Evolutionary conservation across 2,329 filamentous ascomycete species (phyloP), one percentile per base, ranked within the genome.

Genomic region (Metarhizium album): DNA sequence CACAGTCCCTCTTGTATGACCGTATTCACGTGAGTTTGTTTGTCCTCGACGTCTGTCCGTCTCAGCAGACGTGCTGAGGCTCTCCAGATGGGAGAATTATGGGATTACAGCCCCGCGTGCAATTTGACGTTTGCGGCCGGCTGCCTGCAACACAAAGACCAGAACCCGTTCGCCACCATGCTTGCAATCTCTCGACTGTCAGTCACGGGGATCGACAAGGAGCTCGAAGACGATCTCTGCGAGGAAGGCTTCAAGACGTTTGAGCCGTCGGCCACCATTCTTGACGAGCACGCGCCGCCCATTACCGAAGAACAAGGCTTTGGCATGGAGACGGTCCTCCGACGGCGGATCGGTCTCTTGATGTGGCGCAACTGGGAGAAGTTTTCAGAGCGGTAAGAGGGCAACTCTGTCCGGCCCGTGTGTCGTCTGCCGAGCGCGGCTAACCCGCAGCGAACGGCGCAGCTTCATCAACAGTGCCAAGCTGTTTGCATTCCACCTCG

Each of bases 291-390:
- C 20, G 37, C 37, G 1, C 37, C 37, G 6, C 37, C 37, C 5
- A 40, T 20, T 5, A 16, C 5, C 6, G 13, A 8, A 22, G 42
- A 7, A 2, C 31, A 29, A 7, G 38, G 51, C 1, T 18, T 11
- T 0, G 3, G n/a, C 2, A 35, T 31, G 9, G 40, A 22, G 4
- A 23, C 38, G 7, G 47, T 27, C n/a, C 35, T 45, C 2, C 59
- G 57, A 18, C 61, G 61, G 6, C 46, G 35, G 9, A 16, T 58
- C 8, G 58, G 56, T 2, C 46, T 62, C 9, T 4, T 61, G 6
- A 37, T 60, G 31, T 61, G 58, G 58, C 57, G 60, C 1, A 57
- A 58, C 45, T 62, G 60, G 60, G 57, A 61, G 24, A 52, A 47
- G 24, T 60, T 59, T 23, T 54, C 59, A 7, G 50, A 54, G 3